phyloP scores from a whole-genome alignment of 441 rosid genomes.

The Populus trichocarpa region DNA sequence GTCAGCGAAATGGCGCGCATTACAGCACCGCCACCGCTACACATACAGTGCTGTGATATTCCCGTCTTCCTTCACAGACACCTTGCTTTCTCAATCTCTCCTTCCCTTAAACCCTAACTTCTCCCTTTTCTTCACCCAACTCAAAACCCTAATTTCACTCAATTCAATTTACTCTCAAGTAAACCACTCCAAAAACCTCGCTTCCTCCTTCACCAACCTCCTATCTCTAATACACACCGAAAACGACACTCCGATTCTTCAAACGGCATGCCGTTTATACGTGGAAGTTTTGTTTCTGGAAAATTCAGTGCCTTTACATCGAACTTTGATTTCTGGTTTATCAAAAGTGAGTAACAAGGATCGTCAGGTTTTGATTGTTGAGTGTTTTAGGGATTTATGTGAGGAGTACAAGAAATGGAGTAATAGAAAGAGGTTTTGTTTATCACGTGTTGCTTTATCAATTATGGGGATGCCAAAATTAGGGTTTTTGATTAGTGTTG shows the following conservation, averaged over 20 bases:
- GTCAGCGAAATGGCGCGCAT: constrained; percentile 97
- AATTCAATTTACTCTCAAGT: constrained; percentile 78
- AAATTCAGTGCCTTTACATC: constrained; percentile 77
- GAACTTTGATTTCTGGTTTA: constrained; percentile 69
- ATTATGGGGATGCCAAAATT: constrained; percentile 89
- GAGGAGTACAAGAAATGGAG: constrained; percentile 36
- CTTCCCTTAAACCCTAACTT: constrained; percentile 23
- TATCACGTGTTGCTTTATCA: constrained; percentile 80
- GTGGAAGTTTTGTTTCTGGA: constrained; percentile 76
- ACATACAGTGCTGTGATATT: constrained; percentile 78
- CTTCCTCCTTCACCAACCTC: constrained; percentile 52
- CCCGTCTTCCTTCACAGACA: constrained; percentile 47
- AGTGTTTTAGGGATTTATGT: constrained; percentile 61
- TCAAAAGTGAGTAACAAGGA: constrained; percentile 50
- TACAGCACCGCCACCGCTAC: constrained; percentile 94
- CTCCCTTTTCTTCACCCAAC: constrained; percentile 41
- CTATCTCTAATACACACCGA: constrained; percentile 23
- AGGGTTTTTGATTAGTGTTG: constrained; percentile 67
- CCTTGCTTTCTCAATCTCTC: constrained; percentile 38
- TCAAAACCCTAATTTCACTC: constrained; percentile 54
- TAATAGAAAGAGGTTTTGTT: constrained; percentile 51
- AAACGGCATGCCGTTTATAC: constrained; percentile 46
- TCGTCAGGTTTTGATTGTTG: constrained; percentile 42
- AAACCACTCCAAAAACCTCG: constrained; percentile 58
- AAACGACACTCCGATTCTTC: constrained; percentile 24